Evolutionary conservation across 805 yeast species (phyloP).

Genomic region (Nakazawaea wickerhamii): DNA sequence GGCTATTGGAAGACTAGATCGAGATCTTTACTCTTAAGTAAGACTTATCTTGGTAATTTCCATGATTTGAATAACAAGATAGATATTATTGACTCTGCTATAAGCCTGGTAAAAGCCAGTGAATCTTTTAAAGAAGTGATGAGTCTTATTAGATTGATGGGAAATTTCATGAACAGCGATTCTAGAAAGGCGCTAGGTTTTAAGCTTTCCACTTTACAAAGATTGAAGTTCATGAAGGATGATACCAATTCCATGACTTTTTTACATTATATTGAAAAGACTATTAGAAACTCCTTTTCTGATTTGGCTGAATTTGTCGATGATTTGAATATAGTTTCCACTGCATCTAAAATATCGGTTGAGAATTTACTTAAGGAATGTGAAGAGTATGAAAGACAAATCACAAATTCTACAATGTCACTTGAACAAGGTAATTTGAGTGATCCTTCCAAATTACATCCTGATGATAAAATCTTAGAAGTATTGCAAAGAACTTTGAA

Average conservation of each 20-base stretch:
- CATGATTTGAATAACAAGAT: constrained; percentile 63
- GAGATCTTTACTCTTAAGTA: constrained; percentile 68
- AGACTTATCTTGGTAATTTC: constrained; percentile 75
- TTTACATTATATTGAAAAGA: constrained; percentile 85
- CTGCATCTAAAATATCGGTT: constrained; percentile 68
- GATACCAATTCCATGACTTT: constrained; percentile 83
- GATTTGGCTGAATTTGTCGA: constrained; percentile 69
- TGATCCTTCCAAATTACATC: constrained; percentile 74
- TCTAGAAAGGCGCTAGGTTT: constrained; percentile 92
- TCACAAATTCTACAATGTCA: constrained; percentile 69
- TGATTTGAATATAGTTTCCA: constrained; percentile 54
- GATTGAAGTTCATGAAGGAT: constrained; percentile 87
- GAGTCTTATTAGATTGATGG: constrained; percentile 83
- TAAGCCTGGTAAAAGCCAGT: constrained; percentile 59
- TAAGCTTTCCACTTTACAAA: constrained; percentile 80
- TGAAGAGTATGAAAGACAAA: constrained; percentile 48
- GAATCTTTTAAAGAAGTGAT: constrained; percentile 65
- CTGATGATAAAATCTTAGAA: constrained; percentile 64
- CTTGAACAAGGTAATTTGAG: constrained; percentile 81
- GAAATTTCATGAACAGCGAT: constrained; percentile 94
- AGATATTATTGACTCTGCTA: constrained; percentile 67
- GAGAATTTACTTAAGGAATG: constrained; percentile 81
- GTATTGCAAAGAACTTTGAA: constrained; percentile 49
- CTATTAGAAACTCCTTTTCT: constrained; percentile 80
- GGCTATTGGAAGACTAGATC: constrained; percentile 92